A percentile compares a stretch with the other conserved stretches of the same genome.
Evolutionary conservation across 768 basidiomycete species (phyloP).

Genomic region (Suillus occidentalis): DNA sequence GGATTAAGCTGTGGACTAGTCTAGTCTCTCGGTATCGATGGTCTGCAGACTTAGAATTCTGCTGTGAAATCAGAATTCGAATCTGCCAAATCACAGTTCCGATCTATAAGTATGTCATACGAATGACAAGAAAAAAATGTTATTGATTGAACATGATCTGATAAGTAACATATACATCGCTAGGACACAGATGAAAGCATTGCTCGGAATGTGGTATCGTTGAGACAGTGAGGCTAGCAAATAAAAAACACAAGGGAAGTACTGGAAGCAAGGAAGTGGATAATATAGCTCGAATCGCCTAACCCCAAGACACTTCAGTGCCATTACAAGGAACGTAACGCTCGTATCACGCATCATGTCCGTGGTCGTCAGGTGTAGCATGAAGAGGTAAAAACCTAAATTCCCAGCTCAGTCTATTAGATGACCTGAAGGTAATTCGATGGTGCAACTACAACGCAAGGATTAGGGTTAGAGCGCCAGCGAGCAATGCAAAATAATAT

Average conservation of each 20-base stretch:
- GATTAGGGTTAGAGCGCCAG: slow-evolving; percentile 13
- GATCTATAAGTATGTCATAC: neutral
- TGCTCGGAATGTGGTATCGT: slow-evolving; percentile 30
- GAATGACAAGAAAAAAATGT: neutral
- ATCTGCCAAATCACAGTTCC: too few relatives aligned
- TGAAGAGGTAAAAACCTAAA: slow-evolving; percentile 7
- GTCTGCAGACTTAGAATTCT: too few relatives aligned
- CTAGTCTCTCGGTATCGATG: too few relatives aligned
- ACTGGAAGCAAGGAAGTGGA: slow-evolving; percentile 19
- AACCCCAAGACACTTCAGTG: slow-evolving; percentile 25
- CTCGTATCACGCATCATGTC: slow-evolving; percentile 30
- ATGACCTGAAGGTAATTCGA: slow-evolving; percentile 86
- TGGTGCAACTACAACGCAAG: slow-evolving; percentile 59
- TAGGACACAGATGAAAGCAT: slow-evolving; percentile 13
- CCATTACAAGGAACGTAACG: slow-evolving; percentile 33
- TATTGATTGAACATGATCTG: neutral
- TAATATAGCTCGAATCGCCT: slow-evolving; percentile 29
- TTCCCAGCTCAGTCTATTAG: slow-evolving; percentile 37
- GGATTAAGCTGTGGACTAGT: neutral
- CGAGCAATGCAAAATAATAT: neutral
- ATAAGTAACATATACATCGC: slow-evolving; percentile 4
- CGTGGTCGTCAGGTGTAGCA: slow-evolving; percentile 25
- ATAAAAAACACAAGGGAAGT: slow-evolving; percentile 25
- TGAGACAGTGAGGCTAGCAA: slow-evolving; percentile 11
- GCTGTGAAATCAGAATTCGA: too few relatives aligned